These are phyloP conservation scores for Hymenoscyphus repandus DNA, from an alignment of 2,329 filamentous ascomycete species.

Conservation along the genomic window DNA sequence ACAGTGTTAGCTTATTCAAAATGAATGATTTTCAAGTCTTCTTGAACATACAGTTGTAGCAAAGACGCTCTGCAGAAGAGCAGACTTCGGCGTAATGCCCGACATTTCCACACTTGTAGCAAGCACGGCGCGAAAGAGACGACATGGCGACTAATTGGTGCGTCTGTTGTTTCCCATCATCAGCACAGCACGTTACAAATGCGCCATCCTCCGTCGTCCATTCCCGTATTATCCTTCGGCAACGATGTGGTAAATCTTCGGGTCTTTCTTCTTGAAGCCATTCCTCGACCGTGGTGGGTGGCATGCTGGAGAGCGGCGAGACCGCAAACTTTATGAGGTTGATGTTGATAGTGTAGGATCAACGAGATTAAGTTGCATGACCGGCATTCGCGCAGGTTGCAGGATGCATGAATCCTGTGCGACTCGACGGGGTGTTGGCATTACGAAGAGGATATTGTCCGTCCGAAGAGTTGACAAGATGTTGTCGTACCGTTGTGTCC, in stretches of 20 bases:
- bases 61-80: conserved; percentile 95
- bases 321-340: conserved; percentile 7
- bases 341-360: conserved; percentile 19
- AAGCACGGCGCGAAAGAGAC: conserved; percentile 75
- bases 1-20: conserved; percentile 9
- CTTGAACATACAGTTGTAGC: conserved; percentile 85
- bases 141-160: conserved; percentile 52
- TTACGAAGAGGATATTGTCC: conserved; percentile 7
- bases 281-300: conserved; percentile 29
- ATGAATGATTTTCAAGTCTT: no score
- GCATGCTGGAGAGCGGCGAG: conserved; percentile 24
- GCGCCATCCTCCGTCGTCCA: conserved; percentile 29
- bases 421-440: conserved; percentile 13
- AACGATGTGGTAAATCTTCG: conserved; percentile 31
- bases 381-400: conserved; percentile 29
- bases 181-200: conserved; percentile 34
- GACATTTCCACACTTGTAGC: conserved; percentile 70
- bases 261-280: conserved; percentile 27
- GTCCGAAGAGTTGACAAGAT: conserved; percentile 3
- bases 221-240: conserved; percentile 30
- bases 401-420: conserved; percentile 31
- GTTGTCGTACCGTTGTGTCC: conserved; percentile 3
- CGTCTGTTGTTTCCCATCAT: conserved; percentile 32
- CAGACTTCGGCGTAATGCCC: conserved; percentile 85
- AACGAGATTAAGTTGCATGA: conserved; percentile 27